Conservation (phyloP, 345 rosid genomes). For the Camelina hispida region DNA sequence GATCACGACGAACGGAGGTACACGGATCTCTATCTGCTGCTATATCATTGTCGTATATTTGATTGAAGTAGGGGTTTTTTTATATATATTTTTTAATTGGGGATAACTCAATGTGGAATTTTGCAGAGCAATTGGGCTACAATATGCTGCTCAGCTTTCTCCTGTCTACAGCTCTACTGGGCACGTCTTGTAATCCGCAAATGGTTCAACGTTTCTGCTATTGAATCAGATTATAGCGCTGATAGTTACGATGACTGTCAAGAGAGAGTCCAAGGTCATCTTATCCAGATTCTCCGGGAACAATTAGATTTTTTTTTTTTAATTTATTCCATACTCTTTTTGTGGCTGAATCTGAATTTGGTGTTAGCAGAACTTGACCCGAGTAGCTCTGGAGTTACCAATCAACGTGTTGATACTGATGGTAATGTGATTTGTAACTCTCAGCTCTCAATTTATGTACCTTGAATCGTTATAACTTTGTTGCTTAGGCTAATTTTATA, state of each 20-base stretch:
- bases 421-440: slow-evolving; percentile 12
- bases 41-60: background rate
- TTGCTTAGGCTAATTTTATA: background rate
- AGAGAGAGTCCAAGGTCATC: slow-evolving; percentile 29
- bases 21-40: background rate
- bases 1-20: slow-evolving; percentile 32
- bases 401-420: slow-evolving; percentile 8
- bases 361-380: slow-evolving; percentile 26
- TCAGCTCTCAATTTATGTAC: background rate
- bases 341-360: slow-evolving; percentile 12
- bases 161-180: slow-evolving; percentile 85
- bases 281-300: background rate
- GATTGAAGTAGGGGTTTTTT: background rate
- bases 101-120: background rate
- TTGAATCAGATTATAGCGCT: slow-evolving; percentile 80
- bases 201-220: slow-evolving; percentile 69
- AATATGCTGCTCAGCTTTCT: slow-evolving; percentile 80
- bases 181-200: slow-evolving; percentile 71
- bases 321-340: background rate
- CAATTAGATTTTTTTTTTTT: background rate
- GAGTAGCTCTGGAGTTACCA: slow-evolving; percentile 38
- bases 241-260: slow-evolving; percentile 21
- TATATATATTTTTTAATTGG: background rate
- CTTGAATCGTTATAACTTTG: background rate
- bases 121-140: slow-evolving; percentile 80